phyloP scores from a whole-genome alignment of 306 rosid species.

The Luffa aegyptiaca region DNA sequence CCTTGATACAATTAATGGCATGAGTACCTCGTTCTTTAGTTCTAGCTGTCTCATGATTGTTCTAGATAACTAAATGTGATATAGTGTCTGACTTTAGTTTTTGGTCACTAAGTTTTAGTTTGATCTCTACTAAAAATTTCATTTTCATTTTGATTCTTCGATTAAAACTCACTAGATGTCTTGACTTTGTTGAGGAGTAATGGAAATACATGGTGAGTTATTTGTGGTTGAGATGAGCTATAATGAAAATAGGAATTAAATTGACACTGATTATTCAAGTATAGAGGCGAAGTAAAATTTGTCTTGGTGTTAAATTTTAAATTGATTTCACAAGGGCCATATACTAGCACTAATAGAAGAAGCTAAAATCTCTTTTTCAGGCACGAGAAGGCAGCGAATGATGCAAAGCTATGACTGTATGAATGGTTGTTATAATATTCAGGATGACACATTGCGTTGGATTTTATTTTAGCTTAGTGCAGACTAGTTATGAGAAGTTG shows the following conservation, averaged over 20 bases:
- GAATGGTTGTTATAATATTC: neutral
- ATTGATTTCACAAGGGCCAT: neutral
- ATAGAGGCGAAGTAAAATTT: neutral
- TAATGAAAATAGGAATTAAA: neutral
- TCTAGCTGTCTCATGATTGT: neutral
- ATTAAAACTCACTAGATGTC: neutral
- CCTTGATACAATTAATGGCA: neutral
- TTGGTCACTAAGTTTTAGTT: no score
- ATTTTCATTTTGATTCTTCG: neutral
- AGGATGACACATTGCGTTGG: neutral
- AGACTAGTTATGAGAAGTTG: neutral
- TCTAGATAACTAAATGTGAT: neutral
- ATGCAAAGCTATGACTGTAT: neutral
- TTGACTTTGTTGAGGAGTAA: neutral
- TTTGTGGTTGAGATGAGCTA: neutral
- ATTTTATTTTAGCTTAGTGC: neutral
- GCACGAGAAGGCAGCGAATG: constrained; percentile 13
- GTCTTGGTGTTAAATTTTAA: neutral
- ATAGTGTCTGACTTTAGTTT: neutral
- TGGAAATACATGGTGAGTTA: neutral
- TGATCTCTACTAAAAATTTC: no score
- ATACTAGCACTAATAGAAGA: neutral
- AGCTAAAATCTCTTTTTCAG: constrained; percentile 32
- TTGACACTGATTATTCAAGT: neutral
- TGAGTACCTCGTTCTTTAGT: neutral